A percentile compares a stretch with the other conserved stretches of the same genome.
phyloP scores from a whole-genome alignment of 2,329 filamentous ascomycete species.

The Xylariaceae sp. region DNA sequence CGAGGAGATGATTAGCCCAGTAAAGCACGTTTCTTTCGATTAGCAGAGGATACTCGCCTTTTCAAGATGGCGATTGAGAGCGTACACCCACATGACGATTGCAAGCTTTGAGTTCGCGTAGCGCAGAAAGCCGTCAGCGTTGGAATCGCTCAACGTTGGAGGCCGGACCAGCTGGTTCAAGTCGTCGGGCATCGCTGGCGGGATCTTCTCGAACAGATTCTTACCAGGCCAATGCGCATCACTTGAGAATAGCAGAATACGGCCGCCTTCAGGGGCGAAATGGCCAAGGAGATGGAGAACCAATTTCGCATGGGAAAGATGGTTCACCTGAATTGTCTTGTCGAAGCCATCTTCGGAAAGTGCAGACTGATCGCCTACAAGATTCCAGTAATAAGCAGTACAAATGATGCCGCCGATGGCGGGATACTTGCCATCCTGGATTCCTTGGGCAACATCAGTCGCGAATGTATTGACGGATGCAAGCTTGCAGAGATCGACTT shows the following conservation, averaged over 20 bases:
- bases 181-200: slow-evolving; percentile 35
- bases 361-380: slow-evolving; percentile 30
- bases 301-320: slow-evolving; percentile 38
- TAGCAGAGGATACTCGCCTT: slow-evolving; percentile 18
- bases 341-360: slow-evolving; percentile 37
- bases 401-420: slow-evolving; percentile 37
- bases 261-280: slow-evolving; percentile 57
- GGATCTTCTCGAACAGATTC: slow-evolving; percentile 37
- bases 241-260: slow-evolving; percentile 28
- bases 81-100: slow-evolving; percentile 39
- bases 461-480: slow-evolving; percentile 32
- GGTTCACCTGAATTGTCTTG: slow-evolving; percentile 38
- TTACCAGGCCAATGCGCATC: slow-evolving; percentile 39
- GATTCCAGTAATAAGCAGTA: slow-evolving; percentile 40
- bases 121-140: slow-evolving; percentile 40
- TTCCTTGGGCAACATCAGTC: slow-evolving; percentile 27
- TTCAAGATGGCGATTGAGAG: slow-evolving; percentile 35
- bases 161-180: slow-evolving; percentile 38
- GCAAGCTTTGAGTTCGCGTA: slow-evolving; percentile 43
- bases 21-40: too few relatives aligned
- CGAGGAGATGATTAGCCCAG: too few relatives aligned
- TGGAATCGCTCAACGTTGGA: slow-evolving; percentile 30
- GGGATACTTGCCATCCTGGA: slow-evolving; percentile 28
- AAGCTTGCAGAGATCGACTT: slow-evolving; percentile 36
- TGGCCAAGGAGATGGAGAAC: slow-evolving; percentile 48